Base-by-base conservation (phyloP, 164 flowering plant species). In the Vitis cinerea region DNA sequence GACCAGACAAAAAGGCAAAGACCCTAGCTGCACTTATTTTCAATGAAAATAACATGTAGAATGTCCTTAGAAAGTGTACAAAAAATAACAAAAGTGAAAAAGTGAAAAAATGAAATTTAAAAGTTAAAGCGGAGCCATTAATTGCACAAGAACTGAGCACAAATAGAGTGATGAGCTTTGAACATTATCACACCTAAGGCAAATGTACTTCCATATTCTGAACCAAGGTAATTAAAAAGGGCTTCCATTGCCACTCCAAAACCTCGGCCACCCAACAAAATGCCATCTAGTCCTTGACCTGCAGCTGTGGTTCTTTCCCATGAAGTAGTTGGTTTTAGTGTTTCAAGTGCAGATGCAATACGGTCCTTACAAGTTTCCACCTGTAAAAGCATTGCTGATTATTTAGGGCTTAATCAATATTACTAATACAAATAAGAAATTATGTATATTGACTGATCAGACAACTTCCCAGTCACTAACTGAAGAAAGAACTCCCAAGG, bases 161-260 rank as follows among this genome's bases (percentile, higher is more conserved):
- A 70, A 27, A 30, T 0, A 14, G 3, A 13, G 37, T 50, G 19
- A 67, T 15, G 29, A 74, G 30, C n/a, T 61, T 67, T 64, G 52
- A 59, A 70, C 27, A 59, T 56, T 52, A 67, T 52, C 71, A 66
- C 75, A 91, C 99, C 99, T 79, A 95, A 77, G 27, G 99, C 99
- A 84, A 85, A 96, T 64, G 94, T 93, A 72, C 71, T 96, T 70
- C 99, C 99, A 84, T 91, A 93, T 82, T 96, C 99, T 75, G 98
- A 89, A 71, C 95, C 98, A 63, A 96, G 90, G 68, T 93, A 93
- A 71, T 75, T 90, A 65, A 87, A 72, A 63, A 96, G 90, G 48
- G 95, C 86, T 77, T 96, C 99, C 95, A 96, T 96, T 72, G 99
- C 94, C 59, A 73, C 81, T 50, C 99, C 99, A 86, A 96, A 91